Conservation (phyloP, 2,329 filamentous ascomycete species). For the Cytospora piceae region DNA sequence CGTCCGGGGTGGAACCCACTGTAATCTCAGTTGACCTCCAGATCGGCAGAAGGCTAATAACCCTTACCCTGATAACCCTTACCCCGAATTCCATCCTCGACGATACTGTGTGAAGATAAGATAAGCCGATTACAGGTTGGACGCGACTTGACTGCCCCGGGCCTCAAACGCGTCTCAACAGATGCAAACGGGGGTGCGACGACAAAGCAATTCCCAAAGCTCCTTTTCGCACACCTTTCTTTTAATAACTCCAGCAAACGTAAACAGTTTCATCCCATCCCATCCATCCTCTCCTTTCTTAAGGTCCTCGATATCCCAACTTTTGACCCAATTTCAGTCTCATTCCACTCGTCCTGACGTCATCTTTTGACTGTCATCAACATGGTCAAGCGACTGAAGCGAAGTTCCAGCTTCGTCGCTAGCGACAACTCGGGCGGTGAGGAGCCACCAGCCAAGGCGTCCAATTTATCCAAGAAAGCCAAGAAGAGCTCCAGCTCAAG, state of each 20-base stretch:
- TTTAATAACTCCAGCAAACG: background rate
- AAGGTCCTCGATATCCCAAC: background rate
- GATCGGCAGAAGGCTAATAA: background rate
- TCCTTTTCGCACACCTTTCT: background rate
- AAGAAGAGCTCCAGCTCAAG: constrained; percentile 40
- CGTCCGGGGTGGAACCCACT: background rate
- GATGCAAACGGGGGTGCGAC: background rate
- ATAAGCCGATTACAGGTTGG: background rate
- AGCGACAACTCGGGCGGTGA: constrained; percentile 34
- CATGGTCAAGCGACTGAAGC: constrained; percentile 31
- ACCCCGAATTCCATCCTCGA: no score
- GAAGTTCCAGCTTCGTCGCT: constrained; percentile 25
- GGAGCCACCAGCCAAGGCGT: constrained; percentile 42
- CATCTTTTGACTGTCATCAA: constrained; percentile 12
- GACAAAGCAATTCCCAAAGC: background rate
- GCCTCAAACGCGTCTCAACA: background rate
- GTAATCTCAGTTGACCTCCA: background rate
- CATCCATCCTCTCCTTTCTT: background rate
- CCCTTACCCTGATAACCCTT: constrained; percentile 8
- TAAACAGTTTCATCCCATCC: background rate
- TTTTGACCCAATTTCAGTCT: background rate
- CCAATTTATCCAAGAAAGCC: constrained; percentile 39
- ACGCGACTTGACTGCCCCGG: constrained; percentile 11
- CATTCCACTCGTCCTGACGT: constrained; percentile 12
- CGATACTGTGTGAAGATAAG: no score